Evolutionary conservation across 2,329 filamentous ascomycete genomes (phyloP).

Genomic region (Allantophomopsis cytisporea): DNA sequence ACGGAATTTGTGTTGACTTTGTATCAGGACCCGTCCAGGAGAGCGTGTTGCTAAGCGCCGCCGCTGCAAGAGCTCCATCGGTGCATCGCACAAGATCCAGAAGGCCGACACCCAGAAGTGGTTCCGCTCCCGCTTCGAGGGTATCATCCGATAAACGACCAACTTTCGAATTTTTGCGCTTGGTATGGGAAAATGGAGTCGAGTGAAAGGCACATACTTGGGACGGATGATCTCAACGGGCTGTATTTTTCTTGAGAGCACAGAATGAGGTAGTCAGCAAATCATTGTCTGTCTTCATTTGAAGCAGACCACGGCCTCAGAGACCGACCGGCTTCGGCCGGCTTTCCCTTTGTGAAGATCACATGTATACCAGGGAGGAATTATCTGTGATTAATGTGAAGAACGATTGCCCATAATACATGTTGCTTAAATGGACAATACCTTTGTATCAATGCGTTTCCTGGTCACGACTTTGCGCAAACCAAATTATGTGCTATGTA

Average conservation of each 20-base stretch:
- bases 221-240: conserved; percentile 5
- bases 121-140: conserved; percentile 92
- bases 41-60: conserved; percentile 95
- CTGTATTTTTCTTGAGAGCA: conserved; percentile 15
- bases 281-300: conserved; percentile 33
- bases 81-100: conserved; percentile 84
- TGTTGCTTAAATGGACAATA: too few relatives aligned
- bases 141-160: conserved; percentile 84
- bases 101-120: conserved; percentile 94
- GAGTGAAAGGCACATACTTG: conserved; percentile 5
- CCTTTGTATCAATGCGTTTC: too few relatives aligned
- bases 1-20: conserved; percentile 23
- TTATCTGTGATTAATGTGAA: too few relatives aligned
- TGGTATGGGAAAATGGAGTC: conserved; percentile 11
- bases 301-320: conserved; percentile 56
- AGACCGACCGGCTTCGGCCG: conserved; percentile 61
- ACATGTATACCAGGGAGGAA: too few relatives aligned
- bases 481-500: too few relatives aligned
- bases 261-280: conserved; percentile 29
- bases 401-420: too few relatives aligned
- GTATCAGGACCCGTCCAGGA: conserved; percentile 64
- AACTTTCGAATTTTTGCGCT: conserved; percentile 1
- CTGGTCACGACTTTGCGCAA: too few relatives aligned
- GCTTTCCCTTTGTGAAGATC: conserved; percentile 25
- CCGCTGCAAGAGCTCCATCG: conserved; percentile 76